These are phyloP conservation scores for Saccharomyces pastorianus DNA, from an alignment of 1,139 yeast genomes.

Conservation along the genomic window DNA sequence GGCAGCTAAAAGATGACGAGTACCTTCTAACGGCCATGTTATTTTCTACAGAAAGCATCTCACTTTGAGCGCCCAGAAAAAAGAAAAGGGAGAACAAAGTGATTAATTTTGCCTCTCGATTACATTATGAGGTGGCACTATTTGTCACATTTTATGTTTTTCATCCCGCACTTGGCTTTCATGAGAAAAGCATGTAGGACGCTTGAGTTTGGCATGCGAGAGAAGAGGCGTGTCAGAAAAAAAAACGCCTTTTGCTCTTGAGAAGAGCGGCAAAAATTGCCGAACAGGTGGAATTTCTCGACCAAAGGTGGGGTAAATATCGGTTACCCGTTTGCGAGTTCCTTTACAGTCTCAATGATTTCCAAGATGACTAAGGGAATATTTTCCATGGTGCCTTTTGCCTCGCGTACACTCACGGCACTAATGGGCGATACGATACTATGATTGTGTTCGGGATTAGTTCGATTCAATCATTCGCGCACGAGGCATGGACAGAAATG, in stretches of 20 bases:
- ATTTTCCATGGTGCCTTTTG: not conserved
- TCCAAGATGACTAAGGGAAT: not conserved
- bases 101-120: not conserved
- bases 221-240: not conserved
- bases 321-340: not conserved
- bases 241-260: not conserved
- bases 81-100: not conserved
- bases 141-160: not conserved
- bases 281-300: not conserved
- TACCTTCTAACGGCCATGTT: not conserved
- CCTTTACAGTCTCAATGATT: not conserved
- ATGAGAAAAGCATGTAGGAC: not conserved
- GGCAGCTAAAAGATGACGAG: not conserved
- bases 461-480: not conserved
- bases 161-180: not conserved
- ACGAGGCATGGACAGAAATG: not conserved
- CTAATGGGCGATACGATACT: not conserved
- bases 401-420: not conserved
- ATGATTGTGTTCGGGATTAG: not conserved
- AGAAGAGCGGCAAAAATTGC: not conserved
- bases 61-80: not conserved
- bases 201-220: not conserved
- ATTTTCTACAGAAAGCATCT: not conserved
- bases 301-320: not conserved
- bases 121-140: not conserved